Evolutionary conservation across 2,329 filamentous ascomycete species (phyloP).

Genomic region (Trichoderma brevicompactum): DNA sequence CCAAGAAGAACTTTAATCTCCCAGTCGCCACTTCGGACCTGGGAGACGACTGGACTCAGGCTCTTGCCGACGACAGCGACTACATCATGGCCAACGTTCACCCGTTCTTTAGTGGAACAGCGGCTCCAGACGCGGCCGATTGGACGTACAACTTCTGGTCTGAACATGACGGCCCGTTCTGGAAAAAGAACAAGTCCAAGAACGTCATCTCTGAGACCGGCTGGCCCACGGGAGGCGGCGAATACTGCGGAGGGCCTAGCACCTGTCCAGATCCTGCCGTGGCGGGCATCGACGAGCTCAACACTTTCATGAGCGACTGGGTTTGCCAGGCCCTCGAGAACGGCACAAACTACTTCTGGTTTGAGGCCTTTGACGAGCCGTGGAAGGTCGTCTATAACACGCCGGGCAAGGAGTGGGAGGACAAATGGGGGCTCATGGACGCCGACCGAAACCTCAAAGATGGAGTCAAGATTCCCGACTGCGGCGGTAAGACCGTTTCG

Average conservation of each 20-base stretch:
- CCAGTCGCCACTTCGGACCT: constrained; percentile 87
- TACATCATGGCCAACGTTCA: constrained; percentile 97
- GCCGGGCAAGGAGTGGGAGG: constrained; percentile 78
- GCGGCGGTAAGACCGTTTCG: constrained; percentile 70
- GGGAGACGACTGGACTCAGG: constrained; percentile 80
- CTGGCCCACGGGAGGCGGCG: constrained; percentile 86
- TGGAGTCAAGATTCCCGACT: constrained; percentile 85
- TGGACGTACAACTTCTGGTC: constrained; percentile 90
- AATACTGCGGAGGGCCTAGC: constrained; percentile 65
- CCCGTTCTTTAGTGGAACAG: constrained; percentile 87
- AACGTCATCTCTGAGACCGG: constrained; percentile 90
- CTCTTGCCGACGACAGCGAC: constrained; percentile 73
- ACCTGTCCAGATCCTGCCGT: constrained; percentile 71
- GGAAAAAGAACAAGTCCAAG: constrained; percentile 63
- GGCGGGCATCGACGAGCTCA: constrained; percentile 79
- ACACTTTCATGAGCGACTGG: constrained; percentile 84
- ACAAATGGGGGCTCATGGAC: constrained; percentile 93
- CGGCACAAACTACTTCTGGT: constrained; percentile 95
- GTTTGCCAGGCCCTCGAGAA: constrained; percentile 80
- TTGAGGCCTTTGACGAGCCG: constrained; percentile 94
- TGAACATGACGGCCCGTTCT: constrained; percentile 66
- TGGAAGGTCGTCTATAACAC: constrained; percentile 84
- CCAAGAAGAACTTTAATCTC: constrained; percentile 66
- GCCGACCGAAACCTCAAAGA: constrained; percentile 80
- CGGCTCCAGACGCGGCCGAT: constrained; percentile 66